These are phyloP conservation scores for Vanderwaltozyma tropicalis DNA, from an alignment of 805 yeast species.

Conservation along the genomic window DNA sequence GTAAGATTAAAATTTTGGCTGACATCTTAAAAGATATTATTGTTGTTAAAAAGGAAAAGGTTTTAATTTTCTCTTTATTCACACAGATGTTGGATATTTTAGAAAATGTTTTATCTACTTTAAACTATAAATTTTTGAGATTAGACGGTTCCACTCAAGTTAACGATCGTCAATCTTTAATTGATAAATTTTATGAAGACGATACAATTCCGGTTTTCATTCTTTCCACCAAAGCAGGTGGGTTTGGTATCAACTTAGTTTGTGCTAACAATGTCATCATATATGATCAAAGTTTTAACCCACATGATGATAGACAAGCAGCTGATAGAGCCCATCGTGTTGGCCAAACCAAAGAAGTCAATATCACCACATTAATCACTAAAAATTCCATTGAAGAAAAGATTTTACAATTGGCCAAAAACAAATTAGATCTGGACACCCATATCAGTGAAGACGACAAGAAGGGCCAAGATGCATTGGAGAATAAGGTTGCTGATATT, in stretches of 20 bases:
- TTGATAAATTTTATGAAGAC: conserved; percentile 81
- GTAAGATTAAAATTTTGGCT: conserved; percentile 55
- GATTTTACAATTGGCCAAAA: conserved; percentile 74
- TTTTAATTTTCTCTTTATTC: conserved; percentile 80
- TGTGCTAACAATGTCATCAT: conserved; percentile 90
- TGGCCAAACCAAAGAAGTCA: conserved; percentile 81
- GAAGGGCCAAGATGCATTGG: conserved; percentile 32
- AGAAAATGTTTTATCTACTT: conserved; percentile 58
- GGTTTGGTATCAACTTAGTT: conserved; percentile 93
- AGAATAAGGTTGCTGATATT: conserved; percentile 43
- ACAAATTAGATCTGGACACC: conserved; percentile 75
- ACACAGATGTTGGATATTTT: conserved; percentile 86
- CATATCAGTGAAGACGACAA: conserved; percentile 36
- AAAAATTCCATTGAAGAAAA: conserved; percentile 80
- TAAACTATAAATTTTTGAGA: conserved; percentile 63
- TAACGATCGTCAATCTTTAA: conserved; percentile 82
- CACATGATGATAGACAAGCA: conserved; percentile 97
- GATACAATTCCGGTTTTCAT: conserved; percentile 74
- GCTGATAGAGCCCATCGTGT: conserved; percentile 98
- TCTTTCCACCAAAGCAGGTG: conserved; percentile 94
- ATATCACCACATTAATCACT: conserved; percentile 64
- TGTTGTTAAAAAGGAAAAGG: conserved; percentile 43
- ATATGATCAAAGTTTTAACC: conserved; percentile 90
- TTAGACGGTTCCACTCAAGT: conserved; percentile 93
- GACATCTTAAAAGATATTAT: conserved; percentile 50